Base-by-base conservation (phyloP, 805 yeast species). In the Yarrowia hollandica region DNA sequence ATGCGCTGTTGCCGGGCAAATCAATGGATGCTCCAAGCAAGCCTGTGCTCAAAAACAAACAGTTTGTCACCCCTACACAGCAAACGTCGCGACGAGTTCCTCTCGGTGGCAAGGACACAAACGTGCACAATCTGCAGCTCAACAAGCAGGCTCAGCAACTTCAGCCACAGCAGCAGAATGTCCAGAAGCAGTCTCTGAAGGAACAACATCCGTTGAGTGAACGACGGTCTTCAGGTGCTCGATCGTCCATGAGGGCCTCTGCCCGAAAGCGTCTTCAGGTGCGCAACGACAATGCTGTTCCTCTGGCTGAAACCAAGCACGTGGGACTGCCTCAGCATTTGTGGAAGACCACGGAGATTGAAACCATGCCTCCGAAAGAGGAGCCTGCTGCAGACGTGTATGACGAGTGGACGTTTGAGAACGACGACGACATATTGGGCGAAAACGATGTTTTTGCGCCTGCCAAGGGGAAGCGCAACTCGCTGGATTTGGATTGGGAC, bases 351-450 rank as follows among this genome's bases (percentile, higher is more conserved):
- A 46, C 55, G 1, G 55, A 46, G 21, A 30, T 46, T 4, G 55
- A 46, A 16, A n/a, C n/a, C 30, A 46, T 46, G 55, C 55, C 55
- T 9, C 39, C 38, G 2, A 28, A 28, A 12, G 26, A 46, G n/a
- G 23, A 14, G 1, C 37, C 19, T 4, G 55, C 8, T 2, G 38
- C n/a, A 2, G 55, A 46, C 6, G 34, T 46, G 8, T 26, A n/a
- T 31, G 38, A 46, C 5, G 55, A 46, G 5, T 46, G 55, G 55
- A 19, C 38, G 7, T 33, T 46, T 10, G 55, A 31, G n/a, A 31
- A n/a, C 16, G 34, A 46, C 30, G 55, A 46, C n/a, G 55, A 46
- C 21, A 31, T 46, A n/a, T 21, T 46, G 22, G 55, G 55, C 3
- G 38, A 46, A 5, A 7, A 15, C 3, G 38, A 46, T 16, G 34